Conservation (phyloP, 1,284 basidiomycete genomes). For the Amylostereum chailletii region DNA sequence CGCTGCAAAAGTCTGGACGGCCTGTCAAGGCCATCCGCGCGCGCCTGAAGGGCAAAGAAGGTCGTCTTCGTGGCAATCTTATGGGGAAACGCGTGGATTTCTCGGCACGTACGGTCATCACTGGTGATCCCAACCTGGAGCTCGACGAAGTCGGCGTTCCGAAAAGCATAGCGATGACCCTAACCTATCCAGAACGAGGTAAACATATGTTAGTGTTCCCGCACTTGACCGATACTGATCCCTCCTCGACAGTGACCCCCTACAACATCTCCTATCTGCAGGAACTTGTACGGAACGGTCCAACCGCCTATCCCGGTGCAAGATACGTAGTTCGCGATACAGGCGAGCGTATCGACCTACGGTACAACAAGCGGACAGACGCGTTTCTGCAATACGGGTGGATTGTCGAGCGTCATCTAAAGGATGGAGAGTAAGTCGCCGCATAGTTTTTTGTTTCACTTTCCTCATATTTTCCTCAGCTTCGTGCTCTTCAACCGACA, state of each 20-base stretch:
- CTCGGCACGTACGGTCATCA: conserved; percentile 98
- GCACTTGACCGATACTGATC: conserved; percentile 7
- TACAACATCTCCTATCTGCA: conserved; percentile 96
- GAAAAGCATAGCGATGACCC: conserved; percentile 93
- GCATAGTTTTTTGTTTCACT: not conserved
- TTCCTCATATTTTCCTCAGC: conserved; percentile 29
- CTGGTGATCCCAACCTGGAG: conserved; percentile 96
- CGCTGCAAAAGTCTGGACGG: conserved; percentile 94
- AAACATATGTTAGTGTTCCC: conserved; percentile 14
- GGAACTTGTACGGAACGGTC: conserved; percentile 94
- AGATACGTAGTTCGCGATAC: conserved; percentile 97
- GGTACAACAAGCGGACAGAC: conserved; percentile 97
- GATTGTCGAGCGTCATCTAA: conserved; percentile 97
- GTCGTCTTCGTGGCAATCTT: conserved; percentile 93
- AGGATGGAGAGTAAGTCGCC: conserved; percentile 86
- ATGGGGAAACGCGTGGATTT: conserved; percentile 99
- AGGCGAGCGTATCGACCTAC: conserved; percentile 94
- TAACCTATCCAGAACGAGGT: conserved; percentile 97
- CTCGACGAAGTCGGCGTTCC: conserved; percentile 98
- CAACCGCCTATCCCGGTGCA: conserved; percentile 92
- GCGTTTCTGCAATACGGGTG: conserved; percentile 97
- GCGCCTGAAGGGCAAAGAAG: conserved; percentile 97
- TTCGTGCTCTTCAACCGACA: conserved; percentile 98
- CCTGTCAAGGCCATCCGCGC: conserved; percentile 99
- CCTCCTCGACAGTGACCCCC: conserved; percentile 68